Evolutionary conservation across 2,329 filamentous ascomycete species (phyloP), one percentile per base, ranked within the genome.

Genomic region (Fusarium luffae): DNA sequence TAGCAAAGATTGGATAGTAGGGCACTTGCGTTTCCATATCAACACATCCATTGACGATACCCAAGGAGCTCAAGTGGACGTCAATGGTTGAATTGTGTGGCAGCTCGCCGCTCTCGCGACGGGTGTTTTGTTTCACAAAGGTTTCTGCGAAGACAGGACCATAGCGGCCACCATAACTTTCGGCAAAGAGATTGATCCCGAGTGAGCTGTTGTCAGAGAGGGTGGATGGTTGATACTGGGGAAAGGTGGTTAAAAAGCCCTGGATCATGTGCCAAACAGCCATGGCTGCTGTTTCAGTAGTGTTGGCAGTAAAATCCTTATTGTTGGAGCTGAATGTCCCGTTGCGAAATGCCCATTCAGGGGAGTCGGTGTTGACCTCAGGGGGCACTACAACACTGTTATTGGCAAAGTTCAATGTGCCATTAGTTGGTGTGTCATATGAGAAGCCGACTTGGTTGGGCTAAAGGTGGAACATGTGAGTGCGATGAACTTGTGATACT

Each of bases 121-220:
- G 82, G 19, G 81, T 76, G 70, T 93, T 93, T 78, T 93, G 89
- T 59, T 86, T 77, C 72, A 90, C 84, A 79, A 85, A 87, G 23
- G 83, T 78, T 21, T 82, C 81, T 13, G 89, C 88, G 71, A 92
- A 91, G 3, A 86, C 81, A 4, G 90, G 90, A 0, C 89, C 91
- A 71, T 92, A 93, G 59, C 89, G 86, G 14, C 92, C 92, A 34
- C 90, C 88, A 76, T 92, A 91, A 77, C 88, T 90, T 76, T 93
- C 90, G 1, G 89, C 85, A 66, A 91, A 92, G 7, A 93, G 79
- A 71, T 89, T 89, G 55, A 93, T 83, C 7, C 87, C 87, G 19
- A 89, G 73, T 0, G 84, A 79, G 41, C 82, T 79, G 66, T 82
- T 81, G 34, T 78, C 76, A 7, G 84, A 63, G 19, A 54, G 54